Conservation (phyloP, 768 basidiomycete genomes). For the Rhodotorula babjevae region DNA sequence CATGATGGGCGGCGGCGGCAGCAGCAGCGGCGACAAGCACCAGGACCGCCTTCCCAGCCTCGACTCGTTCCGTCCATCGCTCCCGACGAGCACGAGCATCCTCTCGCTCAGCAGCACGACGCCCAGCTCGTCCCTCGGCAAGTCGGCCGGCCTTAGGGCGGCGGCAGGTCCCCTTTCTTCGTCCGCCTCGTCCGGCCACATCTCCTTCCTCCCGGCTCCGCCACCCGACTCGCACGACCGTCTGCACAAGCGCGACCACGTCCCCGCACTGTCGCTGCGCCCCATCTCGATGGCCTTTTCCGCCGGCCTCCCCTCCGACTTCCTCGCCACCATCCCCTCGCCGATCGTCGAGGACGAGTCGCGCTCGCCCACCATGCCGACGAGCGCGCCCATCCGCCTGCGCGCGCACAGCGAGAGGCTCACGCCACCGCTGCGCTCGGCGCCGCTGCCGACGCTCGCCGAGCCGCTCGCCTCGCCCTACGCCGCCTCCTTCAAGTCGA, state of each 20-base stretch:
- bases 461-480: conserved; percentile 10
- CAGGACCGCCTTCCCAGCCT: neutral
- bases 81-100: conserved; percentile 18
- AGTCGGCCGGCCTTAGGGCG: neutral
- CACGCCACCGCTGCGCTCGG: neutral
- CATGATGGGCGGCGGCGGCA: conserved; percentile 35
- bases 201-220: conserved; percentile 18
- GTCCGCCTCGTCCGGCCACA: neutral
- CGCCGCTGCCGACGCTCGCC: neutral
- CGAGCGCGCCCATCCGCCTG: neutral
- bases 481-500: conserved; percentile 26
- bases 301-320: conserved; percentile 28
- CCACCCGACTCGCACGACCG: conserved; percentile 5
- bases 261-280: conserved; percentile 30
- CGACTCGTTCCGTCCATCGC: neutral
- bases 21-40: conserved; percentile 20
- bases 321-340: conserved; percentile 10
- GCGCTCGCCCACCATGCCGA: neutral
- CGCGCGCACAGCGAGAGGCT: neutral
- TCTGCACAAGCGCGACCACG: neutral
- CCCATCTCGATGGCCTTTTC: conserved; percentile 39
- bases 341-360: neutral
- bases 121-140: conserved; percentile 3
- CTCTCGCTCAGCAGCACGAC: conserved; percentile 1
- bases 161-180: neutral